phyloP scores from a whole-genome alignment of 1,284 basidiomycete genomes.

The Marasmius fiardii region DNA sequence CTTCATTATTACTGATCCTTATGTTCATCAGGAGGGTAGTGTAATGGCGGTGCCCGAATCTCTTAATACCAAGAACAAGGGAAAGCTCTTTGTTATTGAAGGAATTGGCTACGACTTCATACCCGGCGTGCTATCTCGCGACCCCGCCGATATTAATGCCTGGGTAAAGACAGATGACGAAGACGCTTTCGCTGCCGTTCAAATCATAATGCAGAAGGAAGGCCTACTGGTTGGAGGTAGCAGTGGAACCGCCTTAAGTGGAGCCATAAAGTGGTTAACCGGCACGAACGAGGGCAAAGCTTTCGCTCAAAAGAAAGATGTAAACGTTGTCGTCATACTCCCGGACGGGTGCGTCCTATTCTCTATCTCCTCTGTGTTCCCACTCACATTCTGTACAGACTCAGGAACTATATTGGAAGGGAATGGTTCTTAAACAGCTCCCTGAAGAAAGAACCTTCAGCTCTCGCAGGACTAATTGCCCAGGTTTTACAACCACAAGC shows the following conservation, averaged over 20 bases:
- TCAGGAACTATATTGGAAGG: conserved; percentile 97
- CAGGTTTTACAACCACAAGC: conserved; percentile 28
- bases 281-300: conserved; percentile 62
- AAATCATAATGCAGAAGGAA: conserved; percentile 81
- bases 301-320: conserved; percentile 67
- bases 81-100: conserved; percentile 78
- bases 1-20: conserved; percentile 1
- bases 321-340: conserved; percentile 87
- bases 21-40: conserved; percentile 67
- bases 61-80: conserved; percentile 58
- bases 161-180: conserved; percentile 91
- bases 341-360: conserved; percentile 77
- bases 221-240: conserved; percentile 92
- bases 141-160: conserved; percentile 49
- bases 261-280: conserved; percentile 76
- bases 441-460: conserved; percentile 49
- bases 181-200: conserved; percentile 77
- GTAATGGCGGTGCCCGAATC: conserved; percentile 74
- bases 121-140: conserved; percentile 74
- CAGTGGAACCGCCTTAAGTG: conserved; percentile 82
- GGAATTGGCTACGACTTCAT: conserved; percentile 96
- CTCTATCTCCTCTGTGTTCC: neutral
- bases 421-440: conserved; percentile 77
- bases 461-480: conserved; percentile 47
- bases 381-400: conserved; percentile 40